Conservation (phyloP, 352 stramenopile species). For the Pythium guiyangense region DNA sequence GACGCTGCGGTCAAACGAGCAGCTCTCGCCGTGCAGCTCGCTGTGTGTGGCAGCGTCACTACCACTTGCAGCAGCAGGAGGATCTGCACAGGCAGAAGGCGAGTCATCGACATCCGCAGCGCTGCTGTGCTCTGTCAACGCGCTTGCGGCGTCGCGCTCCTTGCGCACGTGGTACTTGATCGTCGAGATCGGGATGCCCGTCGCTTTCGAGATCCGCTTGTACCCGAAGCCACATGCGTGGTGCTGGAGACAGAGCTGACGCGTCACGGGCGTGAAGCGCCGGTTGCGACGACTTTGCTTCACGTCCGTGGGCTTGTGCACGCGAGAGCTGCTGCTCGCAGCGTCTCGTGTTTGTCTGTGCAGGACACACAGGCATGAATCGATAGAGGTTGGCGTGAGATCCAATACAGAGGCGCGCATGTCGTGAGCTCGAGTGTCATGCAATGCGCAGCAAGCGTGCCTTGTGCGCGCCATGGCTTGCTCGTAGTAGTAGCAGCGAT, state of each 20-base stretch:
- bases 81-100: too few species aligned
- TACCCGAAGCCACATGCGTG: conserved; percentile 15
- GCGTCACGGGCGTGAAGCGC: conserved; percentile 13
- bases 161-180: conserved; percentile 19
- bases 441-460: too few species aligned
- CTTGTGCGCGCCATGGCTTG: too few species aligned
- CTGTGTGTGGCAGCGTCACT: too few species aligned
- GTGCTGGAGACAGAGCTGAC: conserved; percentile 14
- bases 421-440: too few species aligned
- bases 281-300: conserved; percentile 6
- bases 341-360: too few species aligned
- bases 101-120: not conserved
- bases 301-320: too few species aligned
- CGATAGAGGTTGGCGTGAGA: too few species aligned
- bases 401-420: too few species aligned
- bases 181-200: conserved; percentile 16
- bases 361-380: too few species aligned
- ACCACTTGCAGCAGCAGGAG: not conserved
- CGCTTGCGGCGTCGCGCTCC: not conserved
- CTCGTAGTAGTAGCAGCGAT: too few species aligned
- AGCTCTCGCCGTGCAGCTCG: not conserved
- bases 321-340: not conserved
- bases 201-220: conserved; percentile 16
- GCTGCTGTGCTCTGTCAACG: too few species aligned
- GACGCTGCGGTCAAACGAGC: conserved; percentile 3